Base-by-base conservation (phyloP, 2,329 filamentous ascomycete genomes). In the Stachybotrys echinatus region DNA sequence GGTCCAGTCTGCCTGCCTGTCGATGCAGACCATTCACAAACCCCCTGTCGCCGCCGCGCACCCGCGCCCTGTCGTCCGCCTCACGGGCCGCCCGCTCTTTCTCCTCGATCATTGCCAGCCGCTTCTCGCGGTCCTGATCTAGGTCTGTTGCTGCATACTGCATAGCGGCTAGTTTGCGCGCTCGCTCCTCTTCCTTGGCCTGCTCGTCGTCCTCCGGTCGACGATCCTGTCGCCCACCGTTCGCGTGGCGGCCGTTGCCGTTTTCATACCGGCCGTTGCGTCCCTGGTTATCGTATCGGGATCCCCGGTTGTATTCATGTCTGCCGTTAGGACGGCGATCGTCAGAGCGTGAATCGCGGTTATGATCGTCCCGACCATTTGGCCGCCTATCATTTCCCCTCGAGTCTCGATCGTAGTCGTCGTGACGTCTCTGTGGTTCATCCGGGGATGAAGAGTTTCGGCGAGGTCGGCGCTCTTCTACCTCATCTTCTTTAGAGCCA, bases 101-200 rank as follows among this genome's bases (percentile, higher is more conserved):
- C 54, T 82, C 80, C 21, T 81, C 83, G 18, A 92, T 70, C 1
- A 82, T 81, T 0, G 81, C 80, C 10, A 95, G 72, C 21, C 89
- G 80, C 52, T 79, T 76, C 55, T 81, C 80, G 27, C 90, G 83
- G 57, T 87, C 84, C n/a, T 74, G 63, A 58, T 92, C 88, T 45
- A 95, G 73, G 12, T 86, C 81, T 1, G 75, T 77, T 5, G 87
- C 87, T 23, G 83, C 85, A 18, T 79, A 77, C 64, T 88, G 85
- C 87, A 91, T 90, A 8, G 83, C 84, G 17, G 84, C 86, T 18
- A 90, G 69, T 63, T 83, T 88, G 21, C 79, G 77, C 12, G 83
- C 82, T n/a, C 77, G 75, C 54, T 87, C 83, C 20, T 81, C 78
- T 19, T 77, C 77, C 6, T 64, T 66, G 4, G 68, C 66, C 17